These are phyloP conservation scores for Colletotrichum euphorbiae DNA, from an alignment of 2,329 filamentous ascomycete species.

Conservation along the genomic window DNA sequence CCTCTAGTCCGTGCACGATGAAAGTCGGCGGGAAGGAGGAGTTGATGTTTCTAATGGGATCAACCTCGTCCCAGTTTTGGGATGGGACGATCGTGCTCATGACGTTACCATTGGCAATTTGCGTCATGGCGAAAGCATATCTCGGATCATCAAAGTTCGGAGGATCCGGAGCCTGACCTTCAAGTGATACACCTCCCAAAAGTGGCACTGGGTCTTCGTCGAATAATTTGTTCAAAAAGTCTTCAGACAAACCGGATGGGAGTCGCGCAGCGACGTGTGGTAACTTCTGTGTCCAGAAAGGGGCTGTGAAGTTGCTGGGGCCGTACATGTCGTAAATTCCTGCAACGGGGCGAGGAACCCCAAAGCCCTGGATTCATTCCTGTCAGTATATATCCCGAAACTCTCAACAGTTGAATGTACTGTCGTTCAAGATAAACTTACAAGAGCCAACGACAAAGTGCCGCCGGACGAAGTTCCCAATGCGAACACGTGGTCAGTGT, in stretches of 20 bases:
- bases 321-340: slow-evolving; percentile 57
- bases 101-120: slow-evolving; percentile 54
- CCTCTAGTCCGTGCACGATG: slow-evolving; percentile 54
- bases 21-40: slow-evolving; percentile 52
- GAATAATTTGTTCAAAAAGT: slow-evolving; percentile 52
- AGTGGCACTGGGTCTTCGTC: slow-evolving; percentile 51
- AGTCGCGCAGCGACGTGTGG: slow-evolving; percentile 46
- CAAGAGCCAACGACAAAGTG: slow-evolving; percentile 50
- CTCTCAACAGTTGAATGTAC: too few species aligned
- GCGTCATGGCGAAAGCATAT: slow-evolving; percentile 54
- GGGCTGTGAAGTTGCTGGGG: slow-evolving; percentile 52
- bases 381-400: neutral
- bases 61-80: slow-evolving; percentile 46
- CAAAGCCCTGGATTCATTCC: slow-evolving; percentile 48
- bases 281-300: slow-evolving; percentile 51
- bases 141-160: slow-evolving; percentile 52
- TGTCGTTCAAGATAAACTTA: slow-evolving; percentile 40
- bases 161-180: slow-evolving; percentile 50
- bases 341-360: slow-evolving; percentile 48
- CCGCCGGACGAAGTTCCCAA: slow-evolving; percentile 54
- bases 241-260: slow-evolving; percentile 42
- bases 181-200: slow-evolving; percentile 53
- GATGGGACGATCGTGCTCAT: slow-evolving; percentile 48
- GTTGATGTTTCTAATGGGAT: slow-evolving; percentile 50
- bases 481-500: slow-evolving; percentile 48